Evolutionary conservation across 306 rosid species (phyloP).

Genomic region (Prunus kanzakura): DNA sequence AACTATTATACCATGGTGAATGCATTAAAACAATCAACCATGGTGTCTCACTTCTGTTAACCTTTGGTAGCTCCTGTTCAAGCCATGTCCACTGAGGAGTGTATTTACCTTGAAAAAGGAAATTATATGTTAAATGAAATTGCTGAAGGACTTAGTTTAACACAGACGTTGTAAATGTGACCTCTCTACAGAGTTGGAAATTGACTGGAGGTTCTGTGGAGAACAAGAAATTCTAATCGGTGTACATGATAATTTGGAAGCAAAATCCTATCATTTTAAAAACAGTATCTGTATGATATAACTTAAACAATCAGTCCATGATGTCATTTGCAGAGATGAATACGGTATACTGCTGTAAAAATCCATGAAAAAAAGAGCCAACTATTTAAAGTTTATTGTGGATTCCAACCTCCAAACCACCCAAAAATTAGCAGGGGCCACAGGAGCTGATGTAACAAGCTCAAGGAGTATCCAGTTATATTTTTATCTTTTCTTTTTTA

Average conservation of each 20-base stretch:
- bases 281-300: too few species aligned
- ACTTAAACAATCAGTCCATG: too few species aligned
- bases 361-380: not conserved
- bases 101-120: slow-evolving; percentile 35
- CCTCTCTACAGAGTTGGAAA: not conserved
- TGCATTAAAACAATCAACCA: slow-evolving; percentile 61
- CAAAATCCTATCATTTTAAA: not conserved
- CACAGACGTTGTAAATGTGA: not conserved
- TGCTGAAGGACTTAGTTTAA: not conserved
- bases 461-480: not conserved
- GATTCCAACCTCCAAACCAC: not conserved
- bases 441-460: not conserved
- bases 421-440: not conserved
- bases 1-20: slow-evolving; percentile 57
- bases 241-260: not conserved
- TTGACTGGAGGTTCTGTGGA: too few species aligned
- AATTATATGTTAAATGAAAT: not conserved
- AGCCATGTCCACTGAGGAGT: slow-evolving; percentile 56
- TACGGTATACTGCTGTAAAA: not conserved
- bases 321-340: too few species aligned
- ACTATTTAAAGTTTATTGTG: not conserved
- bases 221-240: too few species aligned
- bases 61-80: slow-evolving; percentile 42
- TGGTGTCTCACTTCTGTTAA: slow-evolving; percentile 50
- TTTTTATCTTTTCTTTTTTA: not conserved